Evolutionary conservation across 257 asterid genomes (phyloP).

Genomic region (Solanum gandarillasii): DNA sequence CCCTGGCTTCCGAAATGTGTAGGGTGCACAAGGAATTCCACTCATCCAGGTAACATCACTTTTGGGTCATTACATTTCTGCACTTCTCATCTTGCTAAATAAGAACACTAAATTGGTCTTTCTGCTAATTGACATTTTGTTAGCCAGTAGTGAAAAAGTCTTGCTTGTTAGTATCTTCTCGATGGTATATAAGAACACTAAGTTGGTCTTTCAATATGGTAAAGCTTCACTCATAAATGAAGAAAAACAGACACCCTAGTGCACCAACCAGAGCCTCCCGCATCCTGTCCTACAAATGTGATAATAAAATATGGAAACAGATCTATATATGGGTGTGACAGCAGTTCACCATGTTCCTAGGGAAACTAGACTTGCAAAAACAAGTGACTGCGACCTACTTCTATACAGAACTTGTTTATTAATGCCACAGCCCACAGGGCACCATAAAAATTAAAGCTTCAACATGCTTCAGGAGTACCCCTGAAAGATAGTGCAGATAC

Average conservation of each 20-base stretch:
- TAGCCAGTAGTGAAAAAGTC: neutral
- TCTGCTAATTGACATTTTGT: neutral
- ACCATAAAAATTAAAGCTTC: neutral
- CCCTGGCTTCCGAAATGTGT: neutral
- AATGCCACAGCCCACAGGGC: neutral
- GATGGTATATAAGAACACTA: neutral
- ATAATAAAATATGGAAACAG: neutral
- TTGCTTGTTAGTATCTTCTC: neutral
- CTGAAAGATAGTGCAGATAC: conserved; percentile 23
- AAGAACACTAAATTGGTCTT: neutral
- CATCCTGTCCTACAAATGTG: neutral
- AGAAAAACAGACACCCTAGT: neutral
- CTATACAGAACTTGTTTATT: neutral
- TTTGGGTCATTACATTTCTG: neutral
- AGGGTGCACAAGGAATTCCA: neutral
- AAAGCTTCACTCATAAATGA: neutral
- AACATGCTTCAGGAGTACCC: neutral
- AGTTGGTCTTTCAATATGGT: neutral
- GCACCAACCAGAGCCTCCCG: neutral
- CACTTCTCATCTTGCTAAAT: neutral
- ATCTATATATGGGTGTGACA: neutral
- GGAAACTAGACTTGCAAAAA: neutral
- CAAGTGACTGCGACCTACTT: neutral
- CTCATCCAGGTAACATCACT: neutral
- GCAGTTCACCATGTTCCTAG: neutral